Evolutionary conservation across 1,284 basidiomycete genomes (phyloP).

Genomic region (Pisolithus thermaeus): DNA sequence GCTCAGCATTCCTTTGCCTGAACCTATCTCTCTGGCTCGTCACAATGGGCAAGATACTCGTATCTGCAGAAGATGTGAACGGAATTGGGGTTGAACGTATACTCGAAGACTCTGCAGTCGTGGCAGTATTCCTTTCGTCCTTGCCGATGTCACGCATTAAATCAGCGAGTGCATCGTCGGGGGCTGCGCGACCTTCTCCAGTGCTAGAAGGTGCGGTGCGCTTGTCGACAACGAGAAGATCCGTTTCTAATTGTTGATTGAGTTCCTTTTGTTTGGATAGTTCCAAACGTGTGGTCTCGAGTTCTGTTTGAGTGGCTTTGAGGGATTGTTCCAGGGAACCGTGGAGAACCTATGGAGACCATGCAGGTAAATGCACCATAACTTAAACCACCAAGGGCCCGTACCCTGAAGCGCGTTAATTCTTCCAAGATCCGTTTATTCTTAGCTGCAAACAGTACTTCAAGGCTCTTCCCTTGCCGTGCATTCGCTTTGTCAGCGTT

Average conservation of each 20-base stretch:
- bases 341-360: constrained; percentile 62
- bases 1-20: constrained; percentile 90
- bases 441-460: constrained; percentile 87
- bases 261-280: constrained; percentile 72
- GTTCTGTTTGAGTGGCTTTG: constrained; percentile 51
- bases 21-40: constrained; percentile 96
- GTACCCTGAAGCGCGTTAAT: constrained; percentile 82
- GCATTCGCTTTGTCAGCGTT: constrained; percentile 78
- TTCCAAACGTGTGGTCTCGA: constrained; percentile 58
- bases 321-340: constrained; percentile 72
- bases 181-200: constrained; percentile 26
- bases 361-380: background rate
- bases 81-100: constrained; percentile 54
- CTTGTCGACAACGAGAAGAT: constrained; percentile 77
- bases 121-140: constrained; percentile 9
- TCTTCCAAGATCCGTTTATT: constrained; percentile 95
- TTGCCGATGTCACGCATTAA: constrained; percentile 52
- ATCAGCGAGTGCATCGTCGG: constrained; percentile 56
- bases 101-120: constrained; percentile 17
- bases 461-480: constrained; percentile 77
- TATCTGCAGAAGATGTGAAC: constrained; percentile 73
- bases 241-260: constrained; percentile 89
- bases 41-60: constrained; percentile 91
- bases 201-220: constrained; percentile 23
- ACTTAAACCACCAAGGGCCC: constrained; percentile 11